Evolutionary conservation across 1,284 basidiomycete genomes (phyloP), one percentile per base, ranked within the genome.

Genomic region (Ustilago hordei): DNA sequence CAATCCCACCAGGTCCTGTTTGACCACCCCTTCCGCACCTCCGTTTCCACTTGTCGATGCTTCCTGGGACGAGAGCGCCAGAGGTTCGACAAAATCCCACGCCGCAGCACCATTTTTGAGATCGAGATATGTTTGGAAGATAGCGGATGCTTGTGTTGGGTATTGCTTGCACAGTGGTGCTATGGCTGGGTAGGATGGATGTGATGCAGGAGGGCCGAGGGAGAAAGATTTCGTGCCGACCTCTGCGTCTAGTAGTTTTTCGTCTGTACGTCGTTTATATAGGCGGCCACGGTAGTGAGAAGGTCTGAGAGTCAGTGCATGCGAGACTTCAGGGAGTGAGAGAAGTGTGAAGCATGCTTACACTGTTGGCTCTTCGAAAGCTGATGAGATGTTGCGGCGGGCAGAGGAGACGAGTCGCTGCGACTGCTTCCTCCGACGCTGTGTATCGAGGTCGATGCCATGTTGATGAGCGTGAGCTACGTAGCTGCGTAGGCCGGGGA

Each of bases 71-170:
- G 55, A 61, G 11, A 69, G 50, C 9, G 54, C 32, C 52, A 66
- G 35, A 61, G 75, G 65, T 8, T 73, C 69, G 12, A 85, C 69
- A n/a, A 75, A 50, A 9, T 71, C 68, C 83, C 83, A 85, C 2
- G 74, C 65, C 28, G 74, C 67, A 13, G 82, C 81, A 11, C 77
- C 75, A 61, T 82, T 75, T 28, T 75, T 74, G 23, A 87, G 79
- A 64, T 87, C 86, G 32, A 78, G 66, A 39, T 73, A 85, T 13
- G 86, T 72, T 47, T 86, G 86, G 23, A 84, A 79, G 38, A 87
- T 72, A 2, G 85, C 65, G 0, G 76, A 60, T 9, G 82, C 75
- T 58, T 86, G 86, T 0, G 53, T n/a, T 6, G 86, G 83, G 53
- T 84, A 85, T 28, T 35, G 55, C 19, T 52, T 31, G 34, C 76